Evolutionary conservation across 2,329 filamentous ascomycete species (phyloP), one percentile per base, ranked within the genome.

Genomic region (Apiospora phragmitis): DNA sequence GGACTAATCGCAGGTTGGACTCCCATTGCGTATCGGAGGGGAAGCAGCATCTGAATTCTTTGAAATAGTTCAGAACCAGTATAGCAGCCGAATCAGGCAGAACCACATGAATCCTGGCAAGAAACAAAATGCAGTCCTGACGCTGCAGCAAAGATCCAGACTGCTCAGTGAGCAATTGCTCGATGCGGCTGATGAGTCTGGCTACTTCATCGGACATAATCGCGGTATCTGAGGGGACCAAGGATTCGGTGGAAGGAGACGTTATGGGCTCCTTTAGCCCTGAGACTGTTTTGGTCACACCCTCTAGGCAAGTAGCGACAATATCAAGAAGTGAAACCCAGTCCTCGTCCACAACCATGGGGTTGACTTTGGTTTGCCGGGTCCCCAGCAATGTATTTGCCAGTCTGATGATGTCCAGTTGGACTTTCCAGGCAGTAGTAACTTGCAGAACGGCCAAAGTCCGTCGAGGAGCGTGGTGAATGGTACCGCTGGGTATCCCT

Each of bases 21-120:
- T 92, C 86, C 92, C 92, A 94, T 45, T 88, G 84, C 65, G 86
- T 80, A 74, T 93, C 91, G 0, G 92, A 93, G 2, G 92, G 92
- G 62, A 91, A 92, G 75, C 93, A 92, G 75, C 89, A 91, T 65
- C 91, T 86, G 73, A 92, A 91, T 69, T 93, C 89, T 70, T 87
- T 86, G 73, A 91, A 92, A 77, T 93, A 90, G 62, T 89, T 87
- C 59, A 94, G 85, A 32, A 94, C 87, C 14, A 91, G 83, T 65
- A 86, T 87, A 1, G 88, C 90, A 11, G 89, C 88, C 4, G 88
- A 87, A 76, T 94, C 90, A 7, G 90, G 90, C 11, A 94, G 84
- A 45, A 89, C 85, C 21, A 83, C 81, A 69, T 91, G 88, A 21
- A 93, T 86, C 32, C 86, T 83, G 41, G 89, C 85, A 72, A 94